Base-by-base conservation (phyloP, 768 basidiomycete genomes). In the Scleroderma bovista region DNA sequence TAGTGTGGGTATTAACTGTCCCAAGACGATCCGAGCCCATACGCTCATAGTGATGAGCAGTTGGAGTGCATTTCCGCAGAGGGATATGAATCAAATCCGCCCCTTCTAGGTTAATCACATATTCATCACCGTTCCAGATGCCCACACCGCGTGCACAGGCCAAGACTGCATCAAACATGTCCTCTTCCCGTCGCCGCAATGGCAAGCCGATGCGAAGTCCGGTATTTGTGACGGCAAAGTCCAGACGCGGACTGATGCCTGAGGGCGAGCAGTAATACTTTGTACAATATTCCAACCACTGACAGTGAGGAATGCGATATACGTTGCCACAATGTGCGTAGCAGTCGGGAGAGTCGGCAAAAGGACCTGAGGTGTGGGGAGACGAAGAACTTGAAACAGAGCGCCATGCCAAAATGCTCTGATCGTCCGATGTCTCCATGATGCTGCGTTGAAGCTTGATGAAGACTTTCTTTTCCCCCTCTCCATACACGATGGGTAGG, bases 351-450 rank as follows among this genome's bases (percentile, higher is more conserved):
- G 50, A 47, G 6, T 44, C 36, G 19, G 45, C 45, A 11, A 47
- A 32, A 10, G 48, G 20, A 32, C 44, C 36, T 11, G 13, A 19
- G 37, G 13, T 17, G 44, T 19, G 12, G 15, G 7, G 29, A 9
- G 26, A 43, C 6, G 42, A 16, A 23, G 31, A 6, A 33, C 32
- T 13, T 3, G 44, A 12, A 33, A 22, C n/a, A 17, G 24, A 31
- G 16, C 15, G 44, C 46, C 46, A 47, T 26, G 46, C 46, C 2
- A 47, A 24, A 26, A 47, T 47, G 36, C 34, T 37, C 17, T 47
- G 46, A 39, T 47, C 46, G 20, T 38, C 38, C 3, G 33, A 31
- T 26, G 12, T n/a, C 46, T 38, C 38, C 13, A 47, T 47, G n/a
- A 47, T 47, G 9, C 24, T 19, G 11, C 16, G 19, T 29, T 47